phyloP scores from a whole-genome alignment of 352 stramenopile species.

The Phytophthora idaei region DNA sequence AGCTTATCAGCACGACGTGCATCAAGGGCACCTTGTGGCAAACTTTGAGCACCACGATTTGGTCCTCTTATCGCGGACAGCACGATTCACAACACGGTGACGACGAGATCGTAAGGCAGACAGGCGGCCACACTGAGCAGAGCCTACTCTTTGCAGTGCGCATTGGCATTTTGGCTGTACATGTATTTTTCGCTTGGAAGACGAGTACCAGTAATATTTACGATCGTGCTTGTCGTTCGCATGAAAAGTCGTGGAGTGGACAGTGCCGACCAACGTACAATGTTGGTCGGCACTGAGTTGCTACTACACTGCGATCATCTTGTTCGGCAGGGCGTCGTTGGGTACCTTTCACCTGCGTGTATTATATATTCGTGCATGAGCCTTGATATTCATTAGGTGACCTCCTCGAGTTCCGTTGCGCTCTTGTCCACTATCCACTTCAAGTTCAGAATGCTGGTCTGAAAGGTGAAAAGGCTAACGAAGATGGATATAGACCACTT shows the following conservation, averaged over 20 bases:
- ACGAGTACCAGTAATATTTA: background rate
- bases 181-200: no score
- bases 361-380: no score
- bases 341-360: no score
- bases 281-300: background rate
- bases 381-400: no score
- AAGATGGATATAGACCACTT: no score
- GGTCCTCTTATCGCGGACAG: background rate
- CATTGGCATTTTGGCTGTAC: background rate
- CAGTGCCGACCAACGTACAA: background rate
- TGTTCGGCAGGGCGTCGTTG: no score
- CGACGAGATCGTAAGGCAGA: background rate
- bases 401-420: no score
- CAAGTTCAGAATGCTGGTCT: no score
- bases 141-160: background rate
- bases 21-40: background rate
- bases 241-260: background rate
- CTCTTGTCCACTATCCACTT: no score
- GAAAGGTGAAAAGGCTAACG: no score
- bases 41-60: background rate
- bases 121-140: background rate
- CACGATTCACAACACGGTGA: background rate
- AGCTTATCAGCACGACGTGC: background rate
- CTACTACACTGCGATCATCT: background rate
- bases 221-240: constrained; percentile 1